A percentile compares a stretch with the other conserved stretches of the same genome.
Evolutionary conservation across 2,329 filamentous ascomycete species (phyloP).

Genomic region (Aureobasidium mangrovei): DNA sequence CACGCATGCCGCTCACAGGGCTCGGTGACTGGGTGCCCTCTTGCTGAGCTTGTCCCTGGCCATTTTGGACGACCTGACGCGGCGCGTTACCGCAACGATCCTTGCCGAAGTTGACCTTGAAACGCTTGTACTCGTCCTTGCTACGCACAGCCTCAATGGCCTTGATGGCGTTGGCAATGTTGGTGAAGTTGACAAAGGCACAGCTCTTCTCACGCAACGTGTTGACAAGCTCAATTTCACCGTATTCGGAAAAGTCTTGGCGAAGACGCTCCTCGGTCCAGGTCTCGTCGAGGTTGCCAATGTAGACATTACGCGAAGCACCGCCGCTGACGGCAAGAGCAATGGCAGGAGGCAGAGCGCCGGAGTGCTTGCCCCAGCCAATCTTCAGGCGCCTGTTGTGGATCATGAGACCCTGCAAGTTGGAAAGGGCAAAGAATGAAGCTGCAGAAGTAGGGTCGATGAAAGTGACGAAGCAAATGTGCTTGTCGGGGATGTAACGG

Average conservation of each 20-base stretch:
- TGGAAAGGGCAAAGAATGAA: conserved; percentile 95
- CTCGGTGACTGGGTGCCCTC: conserved; percentile 49
- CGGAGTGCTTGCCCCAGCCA: conserved; percentile 98
- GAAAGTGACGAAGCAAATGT: conserved; percentile 99
- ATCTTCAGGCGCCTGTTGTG: conserved; percentile 97
- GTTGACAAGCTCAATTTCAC: conserved; percentile 96
- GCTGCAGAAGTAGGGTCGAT: conserved; percentile 97
- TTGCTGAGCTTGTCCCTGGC: conserved; percentile 56
- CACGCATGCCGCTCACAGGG: conserved; percentile 49
- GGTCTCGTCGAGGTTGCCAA: conserved; percentile 92
- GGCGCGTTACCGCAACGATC: conserved; percentile 95
- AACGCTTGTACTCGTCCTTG: conserved; percentile 92
- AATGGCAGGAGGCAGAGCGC: conserved; percentile 89
- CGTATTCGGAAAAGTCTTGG: conserved; percentile 94
- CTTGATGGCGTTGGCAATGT: conserved; percentile 99
- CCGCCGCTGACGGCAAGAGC: conserved; percentile 92
- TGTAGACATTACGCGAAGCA: conserved; percentile 96
- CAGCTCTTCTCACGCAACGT: conserved; percentile 97
- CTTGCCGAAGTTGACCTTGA: conserved; percentile 99
- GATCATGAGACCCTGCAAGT: conserved; percentile 96
- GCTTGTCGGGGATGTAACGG: conserved; percentile 98
- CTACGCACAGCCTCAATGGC: conserved; percentile 92
- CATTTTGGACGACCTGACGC: conserved; percentile 59
- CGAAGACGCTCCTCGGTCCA: conserved; percentile 94
- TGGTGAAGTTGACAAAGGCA: conserved; percentile 99